phyloP scores from a whole-genome alignment of 179 eudicot genomes.

The Spinacia oleracea region DNA sequence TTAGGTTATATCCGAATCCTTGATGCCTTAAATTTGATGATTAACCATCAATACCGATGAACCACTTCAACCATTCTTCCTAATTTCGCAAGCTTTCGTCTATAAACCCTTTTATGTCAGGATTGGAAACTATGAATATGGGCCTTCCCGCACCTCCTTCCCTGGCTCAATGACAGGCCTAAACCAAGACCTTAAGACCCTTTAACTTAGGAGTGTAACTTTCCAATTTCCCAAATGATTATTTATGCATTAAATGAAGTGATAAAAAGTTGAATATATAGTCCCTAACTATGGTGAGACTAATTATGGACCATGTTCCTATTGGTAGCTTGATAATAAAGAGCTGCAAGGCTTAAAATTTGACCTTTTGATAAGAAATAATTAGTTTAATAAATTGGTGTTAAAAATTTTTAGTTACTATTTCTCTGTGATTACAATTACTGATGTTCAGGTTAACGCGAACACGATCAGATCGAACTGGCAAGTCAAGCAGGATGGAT shows the following conservation, averaged over 20 bases:
- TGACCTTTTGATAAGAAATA: background rate
- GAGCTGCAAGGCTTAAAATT: background rate
- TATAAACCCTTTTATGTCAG: no score
- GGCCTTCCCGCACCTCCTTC: no score
- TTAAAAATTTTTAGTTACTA: background rate
- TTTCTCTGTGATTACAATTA: background rate
- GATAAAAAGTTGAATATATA: background rate
- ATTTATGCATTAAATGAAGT: no score
- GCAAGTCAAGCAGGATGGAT: slow-evolving; percentile 44
- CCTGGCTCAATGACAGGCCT: no score
- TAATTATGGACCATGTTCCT: background rate
- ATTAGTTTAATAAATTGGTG: background rate
- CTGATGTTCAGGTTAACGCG: slow-evolving; percentile 11
- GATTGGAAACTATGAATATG: no score
- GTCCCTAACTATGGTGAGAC: background rate
- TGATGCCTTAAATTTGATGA: no score
- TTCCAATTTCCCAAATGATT: background rate
- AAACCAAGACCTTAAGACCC: background rate
- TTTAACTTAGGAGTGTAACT: background rate
- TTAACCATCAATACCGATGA: no score
- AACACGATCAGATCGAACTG: slow-evolving; percentile 12
- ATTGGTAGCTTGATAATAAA: background rate
- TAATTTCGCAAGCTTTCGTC: background rate
- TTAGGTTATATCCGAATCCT: no score
- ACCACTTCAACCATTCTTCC: background rate